These are phyloP conservation scores for Protostelium mycophagum DNA, from an alignment of 78 protist species.

Conservation along the genomic window DNA sequence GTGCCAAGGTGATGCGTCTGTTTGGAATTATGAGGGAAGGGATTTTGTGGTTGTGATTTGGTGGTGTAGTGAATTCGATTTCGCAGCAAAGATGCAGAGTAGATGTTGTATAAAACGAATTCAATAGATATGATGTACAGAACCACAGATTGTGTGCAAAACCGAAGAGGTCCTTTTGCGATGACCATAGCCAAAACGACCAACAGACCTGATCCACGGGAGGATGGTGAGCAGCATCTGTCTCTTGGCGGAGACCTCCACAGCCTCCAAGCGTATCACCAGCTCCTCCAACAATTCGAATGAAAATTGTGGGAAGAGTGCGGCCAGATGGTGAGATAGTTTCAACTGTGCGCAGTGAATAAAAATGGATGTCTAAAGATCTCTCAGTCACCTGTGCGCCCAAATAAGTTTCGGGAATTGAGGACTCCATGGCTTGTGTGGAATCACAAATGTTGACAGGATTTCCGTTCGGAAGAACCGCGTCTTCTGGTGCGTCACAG, in stretches of 20 bases:
- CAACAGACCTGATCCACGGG: constrained; percentile 35
- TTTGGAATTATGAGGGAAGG: no score
- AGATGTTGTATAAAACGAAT: no score
- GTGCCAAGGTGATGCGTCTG: neutral
- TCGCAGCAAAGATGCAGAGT: no score
- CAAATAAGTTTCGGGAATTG: constrained; percentile 40
- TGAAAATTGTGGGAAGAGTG: constrained; percentile 30
- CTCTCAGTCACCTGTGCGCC: neutral
- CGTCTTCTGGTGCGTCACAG: neutral
- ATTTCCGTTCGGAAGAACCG: neutral
- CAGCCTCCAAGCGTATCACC: constrained; percentile 31
- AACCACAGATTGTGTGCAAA: no score
- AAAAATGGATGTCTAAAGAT: neutral
- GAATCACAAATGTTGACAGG: neutral
- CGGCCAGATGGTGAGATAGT: constrained; percentile 17
- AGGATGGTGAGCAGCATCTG: constrained; percentile 39
- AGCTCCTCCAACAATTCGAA: constrained; percentile 45
- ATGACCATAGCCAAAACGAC: no score
- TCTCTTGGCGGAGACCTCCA: constrained; percentile 18
- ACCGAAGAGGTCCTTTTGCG: no score
- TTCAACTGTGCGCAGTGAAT: constrained; percentile 17
- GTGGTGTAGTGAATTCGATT: no score
- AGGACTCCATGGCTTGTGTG: constrained; percentile 21
- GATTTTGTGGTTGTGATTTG: no score
- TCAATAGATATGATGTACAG: no score